These are phyloP conservation scores for Persicaria tinctoria DNA, from an alignment of 148 eudicot genomes.

Conservation along the genomic window DNA sequence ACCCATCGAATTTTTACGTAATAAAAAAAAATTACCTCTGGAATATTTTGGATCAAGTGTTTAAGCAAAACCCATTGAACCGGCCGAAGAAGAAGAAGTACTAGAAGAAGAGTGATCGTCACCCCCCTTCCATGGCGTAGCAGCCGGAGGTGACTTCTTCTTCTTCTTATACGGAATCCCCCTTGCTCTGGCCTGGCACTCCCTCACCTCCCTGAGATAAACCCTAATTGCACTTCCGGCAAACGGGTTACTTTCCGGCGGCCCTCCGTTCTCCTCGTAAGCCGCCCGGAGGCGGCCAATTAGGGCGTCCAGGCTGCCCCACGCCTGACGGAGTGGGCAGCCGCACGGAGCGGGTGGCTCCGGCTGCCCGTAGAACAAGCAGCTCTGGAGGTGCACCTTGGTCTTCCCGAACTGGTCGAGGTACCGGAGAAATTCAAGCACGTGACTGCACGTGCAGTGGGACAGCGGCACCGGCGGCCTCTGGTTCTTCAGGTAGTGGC, in stretches of 20 bases:
- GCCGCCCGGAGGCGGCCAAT: constrained; percentile 18
- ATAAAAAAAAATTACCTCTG: background rate
- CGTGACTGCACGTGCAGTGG: constrained; percentile 16
- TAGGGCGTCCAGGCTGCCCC: constrained; percentile 20
- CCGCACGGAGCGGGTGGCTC: constrained; percentile 19
- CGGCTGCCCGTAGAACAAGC: constrained; percentile 18
- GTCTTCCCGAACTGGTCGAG: constrained; percentile 23
- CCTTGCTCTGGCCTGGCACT: constrained; percentile 15
- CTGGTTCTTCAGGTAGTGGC: constrained; percentile 18
- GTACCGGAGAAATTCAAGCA: constrained; percentile 18
- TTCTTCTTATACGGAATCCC: constrained; percentile 19
- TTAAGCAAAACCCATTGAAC: background rate
- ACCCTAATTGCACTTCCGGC: constrained; percentile 17
- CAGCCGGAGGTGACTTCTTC: background rate
- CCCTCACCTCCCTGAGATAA: constrained; percentile 18
- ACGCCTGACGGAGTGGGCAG: constrained; percentile 18
- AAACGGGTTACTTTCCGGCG: constrained; percentile 16
- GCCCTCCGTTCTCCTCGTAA: constrained; percentile 19
- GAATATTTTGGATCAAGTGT: background rate
- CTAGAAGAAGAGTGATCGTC: background rate
- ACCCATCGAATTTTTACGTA: background rate
- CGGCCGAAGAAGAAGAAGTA: background rate
- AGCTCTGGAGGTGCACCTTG: constrained; percentile 17
- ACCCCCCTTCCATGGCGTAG: background rate
- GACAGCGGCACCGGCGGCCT: constrained; percentile 15